Percentiles rank a stretch among this genome's conserved stretches.
phyloP scores from a whole-genome alignment of 73 alveolate genomes.

The Paramecium pentaurelia region DNA sequence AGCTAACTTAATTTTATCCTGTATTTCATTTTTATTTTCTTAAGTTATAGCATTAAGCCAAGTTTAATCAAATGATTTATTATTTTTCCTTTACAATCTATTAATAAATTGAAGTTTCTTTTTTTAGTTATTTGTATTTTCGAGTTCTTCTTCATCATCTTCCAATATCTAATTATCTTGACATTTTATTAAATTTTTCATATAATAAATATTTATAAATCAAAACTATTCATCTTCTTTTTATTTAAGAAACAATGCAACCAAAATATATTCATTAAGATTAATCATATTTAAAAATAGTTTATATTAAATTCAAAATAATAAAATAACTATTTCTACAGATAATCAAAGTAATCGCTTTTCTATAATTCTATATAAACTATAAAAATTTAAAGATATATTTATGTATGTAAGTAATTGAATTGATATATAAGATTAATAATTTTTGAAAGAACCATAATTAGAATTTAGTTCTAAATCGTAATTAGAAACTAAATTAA shows the following conservation, averaged over 20 bases:
- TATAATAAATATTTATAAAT: background rate
- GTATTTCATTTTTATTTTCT: background rate
- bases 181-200: background rate
- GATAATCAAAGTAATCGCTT: background rate
- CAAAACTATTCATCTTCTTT: background rate
- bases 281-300: background rate
- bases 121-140: background rate
- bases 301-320: background rate
- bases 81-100: background rate
- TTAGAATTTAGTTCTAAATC: background rate
- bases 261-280: background rate
- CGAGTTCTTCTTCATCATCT: slow-evolving; percentile 18
- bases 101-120: background rate
- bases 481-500: background rate
- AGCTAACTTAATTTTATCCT: background rate
- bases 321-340: background rate
- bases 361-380: background rate
- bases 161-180: background rate
- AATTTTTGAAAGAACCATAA: background rate
- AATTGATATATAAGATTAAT: no score
- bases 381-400: no score
- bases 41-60: background rate
- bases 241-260: background rate
- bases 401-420: no score
- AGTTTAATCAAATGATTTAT: background rate